Conservation (phyloP, 106 monocot genomes). For the Dioscorea dumetorum region DNA sequence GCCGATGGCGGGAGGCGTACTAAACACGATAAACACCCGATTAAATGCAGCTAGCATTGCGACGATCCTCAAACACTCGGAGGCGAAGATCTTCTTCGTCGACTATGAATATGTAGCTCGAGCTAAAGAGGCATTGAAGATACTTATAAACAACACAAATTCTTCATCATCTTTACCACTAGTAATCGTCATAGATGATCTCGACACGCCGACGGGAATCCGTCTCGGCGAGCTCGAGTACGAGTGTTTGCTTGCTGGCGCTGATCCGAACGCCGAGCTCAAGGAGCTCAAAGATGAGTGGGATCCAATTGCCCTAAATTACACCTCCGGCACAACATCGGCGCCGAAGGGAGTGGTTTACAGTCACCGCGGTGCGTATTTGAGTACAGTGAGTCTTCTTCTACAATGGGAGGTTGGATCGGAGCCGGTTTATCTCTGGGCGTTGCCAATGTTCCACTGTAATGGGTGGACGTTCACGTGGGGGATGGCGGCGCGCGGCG, state of each 20-base stretch:
- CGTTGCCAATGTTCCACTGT: constrained; percentile 96
- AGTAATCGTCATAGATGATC: constrained; percentile 42
- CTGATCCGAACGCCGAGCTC: constrained; percentile 20
- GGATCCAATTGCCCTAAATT: constrained; percentile 72
- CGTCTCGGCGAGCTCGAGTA: constrained; percentile 39
- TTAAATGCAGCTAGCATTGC: constrained; percentile 45
- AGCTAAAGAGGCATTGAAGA: constrained; percentile 25
- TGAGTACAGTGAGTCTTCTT: constrained; percentile 59
- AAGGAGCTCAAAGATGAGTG: constrained; percentile 50
- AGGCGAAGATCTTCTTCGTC: constrained; percentile 61
- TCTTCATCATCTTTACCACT: constrained; percentile 8
- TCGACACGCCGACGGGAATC: constrained; percentile 15
- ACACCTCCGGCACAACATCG: constrained; percentile 89
- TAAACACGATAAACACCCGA: constrained; percentile 74
- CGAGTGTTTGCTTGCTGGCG: constrained; percentile 42
- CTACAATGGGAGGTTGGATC: constrained; percentile 68
- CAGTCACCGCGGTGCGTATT: constrained; percentile 88
- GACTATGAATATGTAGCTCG: constrained; percentile 46
- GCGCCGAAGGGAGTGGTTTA: constrained; percentile 86
- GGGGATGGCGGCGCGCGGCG: constrained; percentile 83
- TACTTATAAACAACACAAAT: not conserved
- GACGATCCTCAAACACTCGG: constrained; percentile 47
- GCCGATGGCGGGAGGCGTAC: constrained; percentile 80
- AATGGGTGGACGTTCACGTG: constrained; percentile 96
- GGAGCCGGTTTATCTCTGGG: constrained; percentile 84